Conservation (phyloP, 106 monocot species). For the Dendrobium nobile region DNA sequence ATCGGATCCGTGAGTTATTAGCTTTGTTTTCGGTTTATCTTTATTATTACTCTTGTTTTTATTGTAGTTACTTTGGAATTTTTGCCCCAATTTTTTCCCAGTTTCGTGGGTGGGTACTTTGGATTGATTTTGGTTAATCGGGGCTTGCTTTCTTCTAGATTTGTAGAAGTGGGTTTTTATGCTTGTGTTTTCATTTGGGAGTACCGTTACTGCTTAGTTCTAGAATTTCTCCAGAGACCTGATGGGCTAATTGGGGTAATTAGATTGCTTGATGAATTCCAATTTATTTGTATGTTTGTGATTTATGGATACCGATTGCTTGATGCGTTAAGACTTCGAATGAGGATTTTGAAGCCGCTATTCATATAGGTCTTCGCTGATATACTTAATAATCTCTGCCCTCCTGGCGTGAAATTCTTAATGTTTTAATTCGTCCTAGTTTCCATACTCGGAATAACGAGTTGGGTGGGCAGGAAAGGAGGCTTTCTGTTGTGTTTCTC, state of each 20-base stretch:
- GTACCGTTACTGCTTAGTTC: not conserved
- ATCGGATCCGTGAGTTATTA: constrained; percentile 29
- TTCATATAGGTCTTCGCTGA: not conserved
- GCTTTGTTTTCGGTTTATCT: not conserved
- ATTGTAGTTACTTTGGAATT: not conserved
- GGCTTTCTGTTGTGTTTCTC: too few relatives aligned
- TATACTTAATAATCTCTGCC: not conserved
- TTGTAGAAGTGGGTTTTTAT: constrained; percentile 1
- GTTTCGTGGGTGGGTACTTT: not conserved
- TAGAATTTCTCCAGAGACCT: not conserved
- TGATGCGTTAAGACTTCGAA: not conserved
- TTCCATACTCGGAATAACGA: not conserved
- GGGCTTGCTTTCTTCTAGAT: not conserved
- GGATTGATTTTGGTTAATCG: not conserved
- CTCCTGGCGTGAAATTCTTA: not conserved
- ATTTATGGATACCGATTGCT: not conserved
- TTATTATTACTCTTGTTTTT: not conserved
- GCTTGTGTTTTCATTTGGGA: not conserved
- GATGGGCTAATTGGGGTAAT: not conserved
- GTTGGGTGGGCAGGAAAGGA: not conserved
- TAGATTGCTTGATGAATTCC: not conserved
- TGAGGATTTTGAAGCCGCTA: not conserved
- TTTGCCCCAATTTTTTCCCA: not conserved
- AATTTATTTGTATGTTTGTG: not conserved
- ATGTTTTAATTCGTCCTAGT: not conserved